Base-by-base conservation (phyloP, 441 rosid genomes). In the Eruca vesicaria region DNA sequence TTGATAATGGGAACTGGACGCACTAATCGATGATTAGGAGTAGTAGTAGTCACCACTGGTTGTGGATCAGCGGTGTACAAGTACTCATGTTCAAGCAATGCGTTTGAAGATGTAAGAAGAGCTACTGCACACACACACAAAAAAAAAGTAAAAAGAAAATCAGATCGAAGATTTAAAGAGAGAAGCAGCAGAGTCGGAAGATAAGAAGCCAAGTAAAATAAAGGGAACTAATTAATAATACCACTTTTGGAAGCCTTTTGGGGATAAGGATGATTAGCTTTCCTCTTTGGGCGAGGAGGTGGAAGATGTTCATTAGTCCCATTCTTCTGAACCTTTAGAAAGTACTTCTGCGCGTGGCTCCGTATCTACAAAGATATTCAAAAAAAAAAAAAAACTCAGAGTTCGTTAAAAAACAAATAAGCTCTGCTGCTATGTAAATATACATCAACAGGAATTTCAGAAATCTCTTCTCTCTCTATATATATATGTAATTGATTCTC, bases 211-310 rank as follows among this genome's bases (percentile, higher is more conserved):
- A 18, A 50, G 61, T 0, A 48, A 60, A 60, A 41, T 0, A 41
- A 12, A 67, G 60, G n/a, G n/a, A n/a, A n/a, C n/a, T n/a, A n/a
- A n/a, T n/a, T n/a, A n/a, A n/a, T n/a, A n/a, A n/a, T 2, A 89
- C 97, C 92, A 77, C 36, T 82, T 84, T 89, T 94, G 61, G 92
- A 82, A 45, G 98, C 94, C 76, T 93, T 95, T 20, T 90, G 98
- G 12, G 98, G 99, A 80, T 95, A 95, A 2, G 99, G 98, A 89
- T 89, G 98, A 80, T 83, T 76, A 19, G 99, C 97, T 84, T 95
- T 95, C 85, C 99, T 88, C 84, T 93, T 95, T 28, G 98, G 98
- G 26, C 99, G 85, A 63, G 99, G 99, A 16, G 99, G 99, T 68
- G 98, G 99, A 14, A 95, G 89, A 69, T 88, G 98, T 77, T 93